Evolutionary conservation across 352 stramenopile species (phyloP), one percentile per base, ranked within the genome.

Genomic region (Blastocystis sp.): DNA sequence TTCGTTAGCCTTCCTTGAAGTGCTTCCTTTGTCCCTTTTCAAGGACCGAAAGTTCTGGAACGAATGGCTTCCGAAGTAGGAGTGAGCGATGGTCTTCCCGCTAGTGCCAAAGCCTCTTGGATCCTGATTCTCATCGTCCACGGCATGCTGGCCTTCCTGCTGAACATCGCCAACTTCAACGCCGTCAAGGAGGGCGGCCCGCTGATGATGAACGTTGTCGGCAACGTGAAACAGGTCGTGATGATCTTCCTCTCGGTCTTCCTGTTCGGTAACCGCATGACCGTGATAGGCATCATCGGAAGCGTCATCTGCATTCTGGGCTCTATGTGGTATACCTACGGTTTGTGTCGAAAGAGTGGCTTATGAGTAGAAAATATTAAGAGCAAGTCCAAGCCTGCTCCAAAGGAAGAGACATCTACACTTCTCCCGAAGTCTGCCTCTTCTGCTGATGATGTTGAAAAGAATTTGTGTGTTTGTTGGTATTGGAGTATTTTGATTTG

Each of bases 201-300:
- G 0, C 16, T 85, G 57, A 76, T 85, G 57, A 85, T 85, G 57
- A 85, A 85, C 36, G 63, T 85, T 14, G 63, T 76, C 0, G 75
- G 75, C 29, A 85, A 85, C 48, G 63, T 85, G n/a, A 85, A 85
- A 29, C 75, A 85, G 38, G 75, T 85, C 8, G 75, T 85, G n/a
- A 85, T 85, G 75, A 76, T 85, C 27, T n/a, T 85, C 8, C 63
- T 85, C 21, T 85, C 75, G 7, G 63, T 85, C 0, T 85, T 76
- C 63, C 32, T 85, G 63, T 85, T 85, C 27, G 63, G 63, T 61
- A 72, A 85, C 36, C 36, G 42, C 11, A 85, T 85, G 34, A 85
- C 69, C n/a, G 3, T 40, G 3, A 85, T 85, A 11, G 75, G 75
- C 32, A 59, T 85, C 32, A 1, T 85, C 0, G 75, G 75, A 44